A percentile compares a stretch with the other conserved stretches of the same genome.
phyloP scores from a whole-genome alignment of 2,329 filamentous ascomycete genomes.

The Trichoderma arundinaceum region DNA sequence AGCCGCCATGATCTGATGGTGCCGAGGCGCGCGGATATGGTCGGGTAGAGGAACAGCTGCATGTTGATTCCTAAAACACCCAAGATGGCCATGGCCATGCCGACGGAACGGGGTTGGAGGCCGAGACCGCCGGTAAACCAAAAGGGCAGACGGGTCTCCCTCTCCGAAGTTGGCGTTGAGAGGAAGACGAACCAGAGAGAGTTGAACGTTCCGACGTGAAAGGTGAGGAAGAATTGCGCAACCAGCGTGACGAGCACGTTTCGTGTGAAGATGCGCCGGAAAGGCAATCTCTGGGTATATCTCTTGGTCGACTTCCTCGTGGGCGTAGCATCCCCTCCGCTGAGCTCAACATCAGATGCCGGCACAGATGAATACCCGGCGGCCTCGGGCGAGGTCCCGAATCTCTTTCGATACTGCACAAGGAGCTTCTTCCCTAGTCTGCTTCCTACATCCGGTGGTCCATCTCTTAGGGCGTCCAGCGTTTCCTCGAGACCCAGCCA shows the following conservation, averaged over 20 bases:
- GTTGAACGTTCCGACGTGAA: conserved; percentile 78
- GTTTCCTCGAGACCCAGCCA: conserved; percentile 62
- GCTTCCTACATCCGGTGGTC: conserved; percentile 50
- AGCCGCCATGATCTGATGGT: conserved; percentile 70
- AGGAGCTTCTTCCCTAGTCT: conserved; percentile 48
- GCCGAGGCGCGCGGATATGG: conserved; percentile 68
- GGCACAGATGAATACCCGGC: conserved; percentile 38
- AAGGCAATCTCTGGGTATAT: conserved; percentile 56
- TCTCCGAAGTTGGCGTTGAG: conserved; percentile 63
- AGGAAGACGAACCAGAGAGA: conserved; percentile 78
- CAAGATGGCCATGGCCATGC: conserved; percentile 78
- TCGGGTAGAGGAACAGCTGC: conserved; percentile 66
- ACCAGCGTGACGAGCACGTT: conserved; percentile 62
- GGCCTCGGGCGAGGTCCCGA: conserved; percentile 29
- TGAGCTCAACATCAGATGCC: conserved; percentile 37
- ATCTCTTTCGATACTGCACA: conserved; percentile 38
- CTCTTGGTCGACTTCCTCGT: conserved; percentile 38
- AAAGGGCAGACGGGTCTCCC: conserved; percentile 55
- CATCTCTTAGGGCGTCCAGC: conserved; percentile 51
- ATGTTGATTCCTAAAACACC: conserved; percentile 76
- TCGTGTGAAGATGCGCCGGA: conserved; percentile 60
- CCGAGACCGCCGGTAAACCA: conserved; percentile 77
- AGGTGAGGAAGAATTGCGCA: conserved; percentile 71
- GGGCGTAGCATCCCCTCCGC: conserved; percentile 18
- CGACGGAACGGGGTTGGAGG: conserved; percentile 72